Base-by-base conservation (phyloP, 129 eudicot genomes). In the Tagetes patula region DNA sequence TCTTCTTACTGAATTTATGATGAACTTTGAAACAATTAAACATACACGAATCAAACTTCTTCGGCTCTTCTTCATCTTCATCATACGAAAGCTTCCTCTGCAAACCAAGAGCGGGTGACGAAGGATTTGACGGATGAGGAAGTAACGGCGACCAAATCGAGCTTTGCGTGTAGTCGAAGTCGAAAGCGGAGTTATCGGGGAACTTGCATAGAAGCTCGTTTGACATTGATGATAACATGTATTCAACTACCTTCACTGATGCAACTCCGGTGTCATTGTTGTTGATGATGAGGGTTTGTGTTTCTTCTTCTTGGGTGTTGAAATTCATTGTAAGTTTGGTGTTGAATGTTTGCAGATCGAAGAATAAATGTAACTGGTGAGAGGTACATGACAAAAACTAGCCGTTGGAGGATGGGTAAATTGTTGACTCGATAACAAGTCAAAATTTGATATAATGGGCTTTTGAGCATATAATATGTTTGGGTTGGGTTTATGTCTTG, bases 71-170 rank as follows among this genome's bases (percentile, higher is more conserved):
- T 7, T 53, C 80, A 3, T 74, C 86, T 1, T 74, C 86, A 0
- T 75, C 84, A 45, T 73, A 87, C 48, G 67, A 60, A 36, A 88
- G 83, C 76, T 75, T 84, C 79, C 85, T 75, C 63, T 75, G 74
- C 6, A 80, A 2, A 1, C 39, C 81, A 12, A 65, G 31, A 8
- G 70, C 72, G 5, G 78, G 78, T 0, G 77, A 65, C 0, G 79
- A 69, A 0, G 87, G 81, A 27, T 78, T 54, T 11, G 78, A 75
- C 33, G 77, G 74, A 38, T 77, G 81, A 14, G 89, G 88, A 13
- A 87, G 82, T 50, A 89, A 71, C 8, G 99, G 99, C 3, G 99
- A 94, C 99, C 99, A 94, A 20, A 94, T 88, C 2, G 99, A 78
- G 79, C 97, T 90, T 76, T 94, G 99, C 3, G 89, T 68, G 84